Base-by-base conservation (phyloP, 805 yeast genomes). In the Nakazawaea wickerhamii region DNA sequence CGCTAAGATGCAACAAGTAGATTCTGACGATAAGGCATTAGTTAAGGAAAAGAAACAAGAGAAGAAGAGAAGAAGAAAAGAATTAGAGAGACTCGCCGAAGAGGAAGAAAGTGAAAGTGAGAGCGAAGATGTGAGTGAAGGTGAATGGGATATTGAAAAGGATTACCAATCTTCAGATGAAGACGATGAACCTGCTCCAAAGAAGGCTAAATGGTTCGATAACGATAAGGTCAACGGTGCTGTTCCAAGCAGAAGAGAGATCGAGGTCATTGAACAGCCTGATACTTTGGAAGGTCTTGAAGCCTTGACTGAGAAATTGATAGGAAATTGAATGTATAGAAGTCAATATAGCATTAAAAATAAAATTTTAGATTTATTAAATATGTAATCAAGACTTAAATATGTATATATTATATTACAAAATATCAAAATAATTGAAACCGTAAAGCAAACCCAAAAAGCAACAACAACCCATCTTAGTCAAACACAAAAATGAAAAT, bases 251-350 rank as follows among this genome's bases (percentile, higher is more conserved):
- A 61, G 57, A 32, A 58, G 58, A 8, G 54, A 59, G 8, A 65
- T 84, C 36, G 67, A 85, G 47, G 96, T 90, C 64, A 70, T 86
- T 36, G 95, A 86, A 52, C 86, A 81, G 54, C 97, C 97, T 13
- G 84, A 87, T 55, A 84, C 95, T 14, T 69, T 93, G 59, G 96
- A 88, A 61, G 99, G 93, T 57, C 73, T 93, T 62, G 99, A 93
- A 69, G 89, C 95, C 38, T 75, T 87, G 66, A 81, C 95, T 2
- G 73, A 70, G 35, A 65, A 67, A 50, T 69, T 76, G 55, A 58
- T 74, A 22, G 41, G 37, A 13, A 43, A 39, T 21, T 45, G 19
- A 35, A 14, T n/a, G n/a, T n/a, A n/a, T n/a, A n/a, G n/a, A n/a
- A n/a, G n/a, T n/a, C n/a, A 31, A 15, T 15, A 31, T 7, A 15